Evolutionary conservation across 176 grass and related monocot species (phyloP), one percentile per base, ranked within the genome.

Genomic region (Aegilops tauschii): DNA sequence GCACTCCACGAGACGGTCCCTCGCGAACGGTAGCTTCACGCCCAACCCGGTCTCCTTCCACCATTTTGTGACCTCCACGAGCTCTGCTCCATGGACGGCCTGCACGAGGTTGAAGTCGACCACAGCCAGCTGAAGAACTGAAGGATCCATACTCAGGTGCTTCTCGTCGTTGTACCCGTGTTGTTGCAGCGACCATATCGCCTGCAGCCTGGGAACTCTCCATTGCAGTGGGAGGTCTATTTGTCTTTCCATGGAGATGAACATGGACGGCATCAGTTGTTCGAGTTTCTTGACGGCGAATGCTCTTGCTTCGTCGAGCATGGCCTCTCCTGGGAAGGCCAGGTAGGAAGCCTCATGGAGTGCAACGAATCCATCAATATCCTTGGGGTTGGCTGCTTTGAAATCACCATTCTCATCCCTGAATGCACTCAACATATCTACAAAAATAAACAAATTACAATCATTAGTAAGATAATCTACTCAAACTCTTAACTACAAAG

Each of bases 1-100:
- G 50, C 81, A 81, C 70, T 88, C 90, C 14, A 91, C 59, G 8
- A 91, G 45, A 25, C 90, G 72, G 29, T 92, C 90, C 82, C 90
- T 83, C 1, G 85, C 81, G 61, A 92, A 95, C 21, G 65, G 11
- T 0, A 80, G 35, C 76, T 89, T 80, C 78, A 84, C 64, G 11
- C 36, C 73, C 10, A 92, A 81, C 12, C 50, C 78, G 12, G 61
- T 62, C 7, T 92, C 73, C 67, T 64, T 82, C 93, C 93, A 92
- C 93, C 93, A 94, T 18, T 1, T 16, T 2, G 69, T 87, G 7
- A 81, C 21, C 31, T 76, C 5, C 2, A 45, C 12, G 16, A 91
- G 75, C 62, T 91, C 89, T 12, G 44, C 16, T 5, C 70, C 59
- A 12, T 91, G 76, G 14, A 81, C 5, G 2, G 69, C 54, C 66